These are phyloP conservation scores for Pulveroboletus sp. DNA, from an alignment of 768 basidiomycete species.

Conservation along the genomic window DNA sequence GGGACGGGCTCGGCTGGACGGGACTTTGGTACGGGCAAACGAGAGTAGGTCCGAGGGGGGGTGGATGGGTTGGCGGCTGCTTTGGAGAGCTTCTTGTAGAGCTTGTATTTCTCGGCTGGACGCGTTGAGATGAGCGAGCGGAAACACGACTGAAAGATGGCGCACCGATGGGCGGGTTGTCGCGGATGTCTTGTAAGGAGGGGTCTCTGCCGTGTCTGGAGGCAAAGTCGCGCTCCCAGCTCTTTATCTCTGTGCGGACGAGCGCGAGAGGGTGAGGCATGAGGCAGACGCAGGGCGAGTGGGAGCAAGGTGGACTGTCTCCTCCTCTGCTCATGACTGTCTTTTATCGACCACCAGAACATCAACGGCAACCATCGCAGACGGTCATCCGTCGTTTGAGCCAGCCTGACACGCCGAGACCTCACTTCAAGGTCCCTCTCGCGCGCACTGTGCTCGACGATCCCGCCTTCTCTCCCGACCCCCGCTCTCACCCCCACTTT, in stretches of 20 bases:
- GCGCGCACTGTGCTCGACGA: conserved; percentile 37
- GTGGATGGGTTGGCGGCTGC: conserved; percentile 29
- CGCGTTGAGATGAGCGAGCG: conserved; percentile 5
- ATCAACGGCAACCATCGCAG: background rate
- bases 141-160: conserved; percentile 6
- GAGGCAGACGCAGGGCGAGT: background rate
- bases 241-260: conserved; percentile 67
- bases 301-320: background rate
- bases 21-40: conserved; percentile 40
- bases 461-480: conserved; percentile 58
- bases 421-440: background rate
- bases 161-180: conserved; percentile 59
- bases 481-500: conserved; percentile 43
- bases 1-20: conserved; percentile 49
- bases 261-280: conserved; percentile 19
- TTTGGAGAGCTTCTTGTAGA: conserved; percentile 74
- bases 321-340: background rate
- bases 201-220: conserved; percentile 52
- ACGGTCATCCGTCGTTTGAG: no score
- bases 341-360: background rate
- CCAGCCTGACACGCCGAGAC: no score
- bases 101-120: conserved; percentile 73
- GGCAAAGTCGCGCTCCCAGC: conserved; percentile 71
- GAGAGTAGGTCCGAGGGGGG: conserved; percentile 27
- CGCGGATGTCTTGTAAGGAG: conserved; percentile 65